Percentiles rank a stretch among this genome's conserved stretches.
These are phyloP conservation scores for Babjeviella inositovora DNA, from an alignment of 805 yeast species.

Conservation along the genomic window DNA sequence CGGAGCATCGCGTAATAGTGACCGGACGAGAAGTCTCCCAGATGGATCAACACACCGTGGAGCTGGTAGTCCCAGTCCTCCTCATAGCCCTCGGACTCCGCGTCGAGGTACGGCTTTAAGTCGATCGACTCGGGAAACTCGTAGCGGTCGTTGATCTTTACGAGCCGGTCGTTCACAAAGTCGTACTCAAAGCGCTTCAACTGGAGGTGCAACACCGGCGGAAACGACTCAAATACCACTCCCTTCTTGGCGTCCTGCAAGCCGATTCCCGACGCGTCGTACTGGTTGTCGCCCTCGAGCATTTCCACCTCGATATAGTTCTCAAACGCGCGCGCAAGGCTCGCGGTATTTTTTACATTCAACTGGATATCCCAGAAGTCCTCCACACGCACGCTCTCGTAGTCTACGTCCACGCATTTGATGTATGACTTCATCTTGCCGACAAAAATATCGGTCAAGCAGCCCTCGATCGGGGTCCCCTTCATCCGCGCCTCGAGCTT, in stretches of 20 bases:
- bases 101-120: slow-evolving; percentile 62
- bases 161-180: slow-evolving; percentile 73
- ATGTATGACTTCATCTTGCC: slow-evolving; percentile 95
- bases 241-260: slow-evolving; percentile 95
- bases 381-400: slow-evolving; percentile 81
- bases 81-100: slow-evolving; percentile 20
- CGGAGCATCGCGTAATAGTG: slow-evolving; percentile 92
- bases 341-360: slow-evolving; percentile 72
- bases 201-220: slow-evolving; percentile 87
- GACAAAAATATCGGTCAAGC: slow-evolving; percentile 71
- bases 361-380: slow-evolving; percentile 98
- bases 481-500: slow-evolving; percentile 83
- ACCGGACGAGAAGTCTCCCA: slow-evolving; percentile 92
- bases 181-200: slow-evolving; percentile 91
- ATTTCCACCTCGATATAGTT: slow-evolving; percentile 82
- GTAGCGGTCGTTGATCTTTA: slow-evolving; percentile 82
- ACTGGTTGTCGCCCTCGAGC: slow-evolving; percentile 89
- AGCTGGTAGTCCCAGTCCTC: slow-evolving; percentile 68
- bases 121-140: slow-evolving; percentile 81
- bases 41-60: slow-evolving; percentile 91
- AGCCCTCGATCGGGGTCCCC: slow-evolving; percentile 65
- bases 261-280: slow-evolving; percentile 81
- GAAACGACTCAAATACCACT: slow-evolving; percentile 79
- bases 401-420: slow-evolving; percentile 84
- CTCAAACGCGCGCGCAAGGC: slow-evolving; percentile 60